Percentiles rank a stretch among this genome's conserved stretches.
Conservation (phyloP, 139 green algal genomes). For the Haematococcus sp. region DNA sequence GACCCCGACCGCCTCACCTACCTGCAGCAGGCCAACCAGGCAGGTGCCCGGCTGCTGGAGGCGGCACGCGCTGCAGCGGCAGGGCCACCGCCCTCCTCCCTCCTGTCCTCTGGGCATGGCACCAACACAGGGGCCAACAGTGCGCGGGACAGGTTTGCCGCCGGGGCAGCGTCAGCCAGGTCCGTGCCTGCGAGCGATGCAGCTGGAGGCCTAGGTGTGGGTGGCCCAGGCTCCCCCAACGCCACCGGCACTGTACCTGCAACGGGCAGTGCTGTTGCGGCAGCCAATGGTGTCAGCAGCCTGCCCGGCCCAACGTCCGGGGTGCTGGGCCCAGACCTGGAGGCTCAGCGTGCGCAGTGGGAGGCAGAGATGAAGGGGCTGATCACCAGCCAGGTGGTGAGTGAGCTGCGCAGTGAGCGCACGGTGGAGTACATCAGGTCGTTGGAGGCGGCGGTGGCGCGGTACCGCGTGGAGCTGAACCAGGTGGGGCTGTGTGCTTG, state of each 20-base stretch:
- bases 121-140: not conserved
- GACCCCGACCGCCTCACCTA: not conserved
- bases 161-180: not conserved
- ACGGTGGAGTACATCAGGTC: constrained; percentile 48
- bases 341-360: constrained; percentile 24
- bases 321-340: constrained; percentile 13
- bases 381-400: constrained; percentile 31
- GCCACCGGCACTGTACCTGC: no score
- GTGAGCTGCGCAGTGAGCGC: constrained; percentile 28
- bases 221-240: not conserved
- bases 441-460: constrained; percentile 31
- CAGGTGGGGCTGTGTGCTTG: no score
- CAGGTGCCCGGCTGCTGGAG: not conserved
- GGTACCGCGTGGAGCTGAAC: no score
- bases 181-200: not conserved
- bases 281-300: no score
- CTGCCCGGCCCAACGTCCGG: not conserved
- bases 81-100: not conserved
- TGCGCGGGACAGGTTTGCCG: not conserved
- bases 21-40: not conserved
- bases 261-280: no score
- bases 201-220: not conserved
- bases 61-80: not conserved
- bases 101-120: not conserved
- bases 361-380: constrained; percentile 27